A percentile compares a stretch with the other conserved stretches of the same genome.
Conservation (phyloP, 108 stramenopile species). For the Discostella stelligeroides region DNA sequence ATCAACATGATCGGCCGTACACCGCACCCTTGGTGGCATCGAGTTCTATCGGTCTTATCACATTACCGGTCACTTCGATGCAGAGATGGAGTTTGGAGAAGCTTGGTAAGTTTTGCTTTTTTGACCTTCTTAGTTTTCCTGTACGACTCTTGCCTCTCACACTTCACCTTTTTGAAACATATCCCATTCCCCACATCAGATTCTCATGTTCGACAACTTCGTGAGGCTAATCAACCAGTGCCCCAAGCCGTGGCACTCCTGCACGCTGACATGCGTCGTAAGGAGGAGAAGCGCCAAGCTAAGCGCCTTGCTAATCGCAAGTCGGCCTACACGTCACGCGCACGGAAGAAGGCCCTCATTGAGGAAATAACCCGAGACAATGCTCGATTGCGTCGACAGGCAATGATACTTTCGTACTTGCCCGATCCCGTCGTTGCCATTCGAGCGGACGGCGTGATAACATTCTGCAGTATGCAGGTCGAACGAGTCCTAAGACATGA, state of each 20-base stretch:
- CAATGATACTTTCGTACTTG: constrained; percentile 78
- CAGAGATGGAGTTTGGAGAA: constrained; percentile 13
- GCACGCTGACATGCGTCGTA: constrained; percentile 66
- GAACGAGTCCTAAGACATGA: constrained; percentile 72
- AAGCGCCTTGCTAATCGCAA: constrained; percentile 90
- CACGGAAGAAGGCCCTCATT: constrained; percentile 88
- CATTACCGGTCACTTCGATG: not conserved
- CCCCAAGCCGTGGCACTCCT: constrained; percentile 71
- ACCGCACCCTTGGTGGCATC: not conserved
- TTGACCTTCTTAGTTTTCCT: no score
- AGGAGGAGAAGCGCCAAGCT: constrained; percentile 77
- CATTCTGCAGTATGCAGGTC: constrained; percentile 83
- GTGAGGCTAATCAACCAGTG: constrained; percentile 63
- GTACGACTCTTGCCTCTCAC: not conserved
- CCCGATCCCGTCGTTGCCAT: constrained; percentile 84
- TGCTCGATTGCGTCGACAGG: constrained; percentile 69
- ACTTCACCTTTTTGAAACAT: not conserved
- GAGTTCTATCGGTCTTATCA: no score
- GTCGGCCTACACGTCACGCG: constrained; percentile 88
- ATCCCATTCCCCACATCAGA: constrained; percentile 51
- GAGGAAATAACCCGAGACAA: constrained; percentile 86
- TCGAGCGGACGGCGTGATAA: constrained; percentile 64
- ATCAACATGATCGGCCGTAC: not conserved
- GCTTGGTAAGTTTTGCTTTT: constrained; percentile 2
- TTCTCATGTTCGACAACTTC: constrained; percentile 61